Evolutionary conservation across 768 basidiomycete genomes (phyloP).

Genomic region (Tylopilus sp.): DNA sequence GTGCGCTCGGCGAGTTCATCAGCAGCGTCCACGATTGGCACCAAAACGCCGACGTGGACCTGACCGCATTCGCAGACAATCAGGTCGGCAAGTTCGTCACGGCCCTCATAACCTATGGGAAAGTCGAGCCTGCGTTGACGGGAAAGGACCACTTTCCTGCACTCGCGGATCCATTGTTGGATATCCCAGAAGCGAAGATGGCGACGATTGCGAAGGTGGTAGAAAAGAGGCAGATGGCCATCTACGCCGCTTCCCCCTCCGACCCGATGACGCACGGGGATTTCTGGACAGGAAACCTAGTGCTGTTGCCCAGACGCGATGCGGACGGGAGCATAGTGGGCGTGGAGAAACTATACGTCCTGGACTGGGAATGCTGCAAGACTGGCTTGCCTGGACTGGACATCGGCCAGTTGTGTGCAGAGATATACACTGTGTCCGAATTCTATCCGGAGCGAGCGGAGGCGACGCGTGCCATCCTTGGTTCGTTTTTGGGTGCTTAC

Average conservation of each 20-base stretch:
- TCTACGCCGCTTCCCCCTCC: slow-evolving; percentile 25
- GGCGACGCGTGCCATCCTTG: slow-evolving; percentile 36
- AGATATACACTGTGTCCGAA: slow-evolving; percentile 47
- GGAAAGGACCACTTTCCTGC: slow-evolving; percentile 31
- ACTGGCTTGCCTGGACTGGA: slow-evolving; percentile 57
- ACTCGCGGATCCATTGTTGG: slow-evolving; percentile 41
- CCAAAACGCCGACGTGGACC: slow-evolving; percentile 23
- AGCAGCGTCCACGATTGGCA: slow-evolving; percentile 49
- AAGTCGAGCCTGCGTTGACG: slow-evolving; percentile 38
- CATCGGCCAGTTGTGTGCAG: slow-evolving; percentile 62
- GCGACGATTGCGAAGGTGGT: slow-evolving; percentile 32
- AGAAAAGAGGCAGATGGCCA: slow-evolving; percentile 27
- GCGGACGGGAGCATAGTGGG: slow-evolving; percentile 21
- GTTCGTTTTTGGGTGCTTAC: slow-evolving; percentile 48
- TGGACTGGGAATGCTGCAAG: slow-evolving; percentile 68
- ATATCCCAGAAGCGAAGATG: slow-evolving; percentile 36
- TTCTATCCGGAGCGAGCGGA: slow-evolving; percentile 43
- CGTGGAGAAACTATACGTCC: slow-evolving; percentile 42
- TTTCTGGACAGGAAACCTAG: slow-evolving; percentile 70
- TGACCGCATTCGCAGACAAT: slow-evolving; percentile 40
- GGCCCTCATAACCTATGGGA: slow-evolving; percentile 42
- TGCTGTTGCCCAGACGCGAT: slow-evolving; percentile 38
- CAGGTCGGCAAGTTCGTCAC: slow-evolving; percentile 39
- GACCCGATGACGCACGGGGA: slow-evolving; percentile 48
- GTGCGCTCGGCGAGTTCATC: slow-evolving; percentile 54